These are phyloP conservation scores for Clonostachys rhizophaga DNA, from an alignment of 2,329 filamentous ascomycete genomes.

Conservation along the genomic window DNA sequence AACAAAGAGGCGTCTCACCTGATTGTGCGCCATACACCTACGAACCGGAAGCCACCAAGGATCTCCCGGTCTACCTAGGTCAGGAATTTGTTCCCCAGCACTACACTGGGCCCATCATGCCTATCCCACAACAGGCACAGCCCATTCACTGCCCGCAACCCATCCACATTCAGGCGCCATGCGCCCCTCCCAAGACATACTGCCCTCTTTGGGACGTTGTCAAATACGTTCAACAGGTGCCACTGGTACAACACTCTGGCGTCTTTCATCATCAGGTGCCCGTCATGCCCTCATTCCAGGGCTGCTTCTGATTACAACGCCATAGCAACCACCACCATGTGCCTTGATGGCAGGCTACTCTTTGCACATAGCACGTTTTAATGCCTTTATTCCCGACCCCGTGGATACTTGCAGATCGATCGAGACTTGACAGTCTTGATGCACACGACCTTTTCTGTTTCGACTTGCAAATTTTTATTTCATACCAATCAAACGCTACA, in stretches of 20 bases:
- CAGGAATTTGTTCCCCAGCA: constrained; percentile 42
- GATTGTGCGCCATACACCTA: constrained; percentile 36
- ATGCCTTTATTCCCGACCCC: no score
- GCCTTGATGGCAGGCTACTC: no score
- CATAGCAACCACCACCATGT: no score
- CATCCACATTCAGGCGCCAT: constrained; percentile 24
- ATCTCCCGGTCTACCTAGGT: constrained; percentile 28
- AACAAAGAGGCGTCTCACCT: constrained; percentile 27
- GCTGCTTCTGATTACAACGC: constrained; percentile 27
- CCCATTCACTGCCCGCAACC: constrained; percentile 5
- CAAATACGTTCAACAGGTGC: constrained; percentile 44
- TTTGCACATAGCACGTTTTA: no score
- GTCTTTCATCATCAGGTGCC: constrained; percentile 49
- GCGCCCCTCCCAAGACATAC: constrained; percentile 37
- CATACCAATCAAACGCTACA: no score
- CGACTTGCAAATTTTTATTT: no score
- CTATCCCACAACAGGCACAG: constrained; percentile 16
- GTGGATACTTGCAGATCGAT: no score
- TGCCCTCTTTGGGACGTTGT: constrained; percentile 48
- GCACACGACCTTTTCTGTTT: no score
- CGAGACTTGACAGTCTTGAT: no score
- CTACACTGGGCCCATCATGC: constrained; percentile 30
- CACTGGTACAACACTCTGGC: constrained; percentile 41
- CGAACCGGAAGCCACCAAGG: constrained; percentile 38
- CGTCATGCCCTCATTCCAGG: constrained; percentile 45